These are phyloP conservation scores for Ramularia endophylla DNA, from an alignment of 2,329 filamentous ascomycete species.

Conservation along the genomic window DNA sequence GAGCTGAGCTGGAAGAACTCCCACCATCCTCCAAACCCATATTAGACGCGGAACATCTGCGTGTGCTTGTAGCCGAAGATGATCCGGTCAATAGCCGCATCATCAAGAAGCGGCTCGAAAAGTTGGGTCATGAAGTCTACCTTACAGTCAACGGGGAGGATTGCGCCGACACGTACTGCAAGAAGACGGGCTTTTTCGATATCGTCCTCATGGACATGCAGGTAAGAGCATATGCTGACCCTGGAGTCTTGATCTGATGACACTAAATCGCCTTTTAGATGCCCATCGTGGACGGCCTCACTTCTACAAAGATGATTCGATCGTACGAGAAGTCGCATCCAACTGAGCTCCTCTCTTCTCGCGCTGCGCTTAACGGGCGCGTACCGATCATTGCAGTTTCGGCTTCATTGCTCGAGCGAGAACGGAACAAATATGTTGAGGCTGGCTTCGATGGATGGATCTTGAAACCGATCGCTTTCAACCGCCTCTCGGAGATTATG, in stretches of 20 bases:
- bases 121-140: conserved; percentile 63
- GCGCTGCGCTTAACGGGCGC: conserved; percentile 56
- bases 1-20: not conserved
- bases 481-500: conserved; percentile 63
- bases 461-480: conserved; percentile 79
- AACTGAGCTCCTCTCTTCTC: conserved; percentile 50
- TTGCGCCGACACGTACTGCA: conserved; percentile 65
- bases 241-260: not conserved
- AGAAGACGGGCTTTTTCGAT: conserved; percentile 60
- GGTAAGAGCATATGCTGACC: conserved; percentile 44
- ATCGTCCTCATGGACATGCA: conserved; percentile 91
- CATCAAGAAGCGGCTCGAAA: conserved; percentile 72
- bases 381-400: conserved; percentile 84
- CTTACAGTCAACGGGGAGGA: conserved; percentile 80
- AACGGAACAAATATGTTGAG: conserved; percentile 63
- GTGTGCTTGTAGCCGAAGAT: conserved; percentile 77
- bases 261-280: conserved; percentile 52
- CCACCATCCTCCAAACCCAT: not conserved
- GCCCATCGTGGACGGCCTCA: conserved; percentile 83
- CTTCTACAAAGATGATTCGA: conserved; percentile 77
- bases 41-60: conserved; percentile 42
- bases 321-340: conserved; percentile 57
- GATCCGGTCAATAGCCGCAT: conserved; percentile 84
- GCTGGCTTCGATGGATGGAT: conserved; percentile 90
- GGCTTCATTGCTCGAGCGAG: conserved; percentile 68